These are phyloP conservation scores for Rubus parviflorus DNA, from an alignment of 306 rosid species.

Conservation along the genomic window DNA sequence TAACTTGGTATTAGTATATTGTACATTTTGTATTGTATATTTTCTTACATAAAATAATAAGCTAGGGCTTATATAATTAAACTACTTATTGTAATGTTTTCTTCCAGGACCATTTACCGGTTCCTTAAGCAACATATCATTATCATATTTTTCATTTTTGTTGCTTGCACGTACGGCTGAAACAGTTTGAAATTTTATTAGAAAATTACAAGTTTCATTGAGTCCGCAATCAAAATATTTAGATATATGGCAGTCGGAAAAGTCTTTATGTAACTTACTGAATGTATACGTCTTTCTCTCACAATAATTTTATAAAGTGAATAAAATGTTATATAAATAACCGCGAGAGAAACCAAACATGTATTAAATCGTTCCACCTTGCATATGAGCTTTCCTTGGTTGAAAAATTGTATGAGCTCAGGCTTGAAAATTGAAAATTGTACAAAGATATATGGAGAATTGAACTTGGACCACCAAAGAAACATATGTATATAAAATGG, in stretches of 20 bases:
- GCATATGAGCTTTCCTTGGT: not conserved
- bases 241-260: not conserved
- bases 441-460: no score
- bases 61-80: not conserved
- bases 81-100: not conserved
- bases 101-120: not conserved
- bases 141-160: not conserved
- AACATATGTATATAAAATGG: not conserved
- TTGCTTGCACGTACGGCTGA: not conserved
- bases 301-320: not conserved
- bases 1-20: not conserved
- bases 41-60: no score
- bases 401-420: not conserved
- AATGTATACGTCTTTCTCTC: not conserved
- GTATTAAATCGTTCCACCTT: not conserved
- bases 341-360: not conserved
- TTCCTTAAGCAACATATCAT: not conserved
- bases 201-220: no score
- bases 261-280: not conserved
- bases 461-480: no score
- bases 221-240: not conserved
- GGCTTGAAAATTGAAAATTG: no score
- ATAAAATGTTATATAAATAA: not conserved
- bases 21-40: not conserved
- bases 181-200: not conserved